phyloP scores from a whole-genome alignment of 768 basidiomycete species.

The Clitopilus passeckerianus region DNA sequence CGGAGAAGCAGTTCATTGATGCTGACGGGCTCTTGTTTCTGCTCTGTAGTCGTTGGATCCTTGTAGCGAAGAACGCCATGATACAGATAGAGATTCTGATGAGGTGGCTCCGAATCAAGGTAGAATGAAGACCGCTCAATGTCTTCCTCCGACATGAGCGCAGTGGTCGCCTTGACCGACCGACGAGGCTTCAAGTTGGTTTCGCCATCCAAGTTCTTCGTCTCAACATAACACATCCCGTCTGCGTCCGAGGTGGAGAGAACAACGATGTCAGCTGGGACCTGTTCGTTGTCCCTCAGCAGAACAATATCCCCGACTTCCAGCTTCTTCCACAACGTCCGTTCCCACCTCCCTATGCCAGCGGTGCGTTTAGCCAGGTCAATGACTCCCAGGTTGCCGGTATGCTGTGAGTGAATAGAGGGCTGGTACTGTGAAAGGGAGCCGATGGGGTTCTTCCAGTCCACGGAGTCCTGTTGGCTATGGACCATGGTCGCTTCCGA shows the following conservation, averaged over 20 bases:
- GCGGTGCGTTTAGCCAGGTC: slow-evolving; percentile 66
- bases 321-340: slow-evolving; percentile 97
- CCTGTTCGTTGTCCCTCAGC: slow-evolving; percentile 89
- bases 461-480: slow-evolving; percentile 14
- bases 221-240: slow-evolving; percentile 92
- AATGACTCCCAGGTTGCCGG: slow-evolving; percentile 63
- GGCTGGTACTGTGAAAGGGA: slow-evolving; percentile 51
- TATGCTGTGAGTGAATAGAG: slow-evolving; percentile 43
- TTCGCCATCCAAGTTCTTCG: slow-evolving; percentile 97
- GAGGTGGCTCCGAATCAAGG: slow-evolving; percentile 90
- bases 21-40: slow-evolving; percentile 64
- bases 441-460: slow-evolving; percentile 29
- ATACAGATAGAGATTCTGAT: slow-evolving; percentile 90
- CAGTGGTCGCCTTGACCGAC: slow-evolving; percentile 69
- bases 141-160: slow-evolving; percentile 83
- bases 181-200: slow-evolving; percentile 91
- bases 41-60: slow-evolving; percentile 43
- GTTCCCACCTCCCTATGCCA: slow-evolving; percentile 84
- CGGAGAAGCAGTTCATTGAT: slow-evolving; percentile 93
- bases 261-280: slow-evolving; percentile 93
- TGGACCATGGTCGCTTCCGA: slow-evolving; percentile 25
- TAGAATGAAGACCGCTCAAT: slow-evolving; percentile 82
- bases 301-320: slow-evolving; percentile 96
- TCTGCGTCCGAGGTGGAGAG: slow-evolving; percentile 90
- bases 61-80: slow-evolving; percentile 80